These are phyloP conservation scores for Fagus sylvatica DNA, from an alignment of 306 rosid species.

Conservation along the genomic window DNA sequence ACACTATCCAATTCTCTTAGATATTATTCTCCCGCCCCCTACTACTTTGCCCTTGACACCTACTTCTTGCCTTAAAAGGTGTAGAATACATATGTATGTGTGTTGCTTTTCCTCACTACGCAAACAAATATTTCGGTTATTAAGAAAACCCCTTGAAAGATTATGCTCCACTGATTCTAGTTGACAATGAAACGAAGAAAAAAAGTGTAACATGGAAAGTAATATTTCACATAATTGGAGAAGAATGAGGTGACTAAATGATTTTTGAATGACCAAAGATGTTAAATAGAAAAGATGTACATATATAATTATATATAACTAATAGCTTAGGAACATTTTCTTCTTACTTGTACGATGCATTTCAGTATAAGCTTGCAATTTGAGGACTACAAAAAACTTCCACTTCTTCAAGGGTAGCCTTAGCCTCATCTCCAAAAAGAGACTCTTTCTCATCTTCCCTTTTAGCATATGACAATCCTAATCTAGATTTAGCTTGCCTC, in stretches of 20 bases:
- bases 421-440: constrained; percentile 73
- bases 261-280: background rate
- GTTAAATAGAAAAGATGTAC: background rate
- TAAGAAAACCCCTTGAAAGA: constrained; percentile 15
- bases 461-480: constrained; percentile 87
- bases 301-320: no score
- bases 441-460: constrained; percentile 85
- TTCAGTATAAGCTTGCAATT: constrained; percentile 85
- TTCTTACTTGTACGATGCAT: constrained; percentile 14
- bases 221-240: constrained; percentile 7
- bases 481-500: constrained; percentile 80
- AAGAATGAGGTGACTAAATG: constrained; percentile 10
- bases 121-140: constrained; percentile 15
- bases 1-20: constrained; percentile 13
- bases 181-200: constrained; percentile 41
- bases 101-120: constrained; percentile 31
- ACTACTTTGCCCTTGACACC: constrained; percentile 20
- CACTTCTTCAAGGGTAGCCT: constrained; percentile 68
- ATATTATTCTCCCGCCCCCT: constrained; percentile 43
- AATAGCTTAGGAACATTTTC: background rate
- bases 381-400: constrained; percentile 82
- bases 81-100: constrained; percentile 15
- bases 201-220: constrained; percentile 24
- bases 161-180: constrained; percentile 35
- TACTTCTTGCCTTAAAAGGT: constrained; percentile 24